These are phyloP conservation scores for Botryotinia calthae DNA, from an alignment of 2,329 filamentous ascomycete species.

Conservation along the genomic window DNA sequence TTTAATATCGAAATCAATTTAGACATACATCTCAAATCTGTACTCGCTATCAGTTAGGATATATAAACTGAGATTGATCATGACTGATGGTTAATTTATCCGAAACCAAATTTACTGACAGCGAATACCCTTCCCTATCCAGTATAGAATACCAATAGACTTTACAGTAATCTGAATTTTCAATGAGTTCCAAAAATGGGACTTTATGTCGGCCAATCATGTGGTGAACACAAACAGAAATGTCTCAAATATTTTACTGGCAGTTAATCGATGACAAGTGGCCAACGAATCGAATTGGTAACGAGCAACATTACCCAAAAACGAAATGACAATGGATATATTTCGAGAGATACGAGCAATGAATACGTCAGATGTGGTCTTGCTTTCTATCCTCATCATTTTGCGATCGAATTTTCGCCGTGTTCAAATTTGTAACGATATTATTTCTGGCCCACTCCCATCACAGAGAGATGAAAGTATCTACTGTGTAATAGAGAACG, in stretches of 20 bases:
- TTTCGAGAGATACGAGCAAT: background rate
- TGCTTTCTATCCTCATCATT: background rate
- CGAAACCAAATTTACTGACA: rapidly evolving
- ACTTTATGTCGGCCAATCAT: background rate
- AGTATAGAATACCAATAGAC: background rate
- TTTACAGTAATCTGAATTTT: background rate
- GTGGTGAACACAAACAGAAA: background rate
- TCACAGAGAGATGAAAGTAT: background rate
- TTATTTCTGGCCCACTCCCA: background rate
- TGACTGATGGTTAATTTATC: background rate
- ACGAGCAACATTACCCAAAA: background rate
- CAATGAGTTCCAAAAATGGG: background rate
- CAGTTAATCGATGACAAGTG: background rate
- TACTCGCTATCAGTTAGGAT: background rate
- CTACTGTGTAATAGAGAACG: background rate
- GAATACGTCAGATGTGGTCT: background rate
- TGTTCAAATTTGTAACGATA: background rate
- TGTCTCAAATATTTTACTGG: background rate
- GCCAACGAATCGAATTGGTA: background rate
- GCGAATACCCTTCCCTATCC: background rate
- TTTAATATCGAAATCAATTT: background rate
- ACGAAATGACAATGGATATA: rapidly evolving
- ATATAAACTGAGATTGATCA: background rate
- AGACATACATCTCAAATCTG: background rate
- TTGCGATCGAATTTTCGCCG: background rate